Evolutionary conservation across 495 filamentous ascomycete genomes (phyloP).

Genomic region (Durotheca rogersii): DNA sequence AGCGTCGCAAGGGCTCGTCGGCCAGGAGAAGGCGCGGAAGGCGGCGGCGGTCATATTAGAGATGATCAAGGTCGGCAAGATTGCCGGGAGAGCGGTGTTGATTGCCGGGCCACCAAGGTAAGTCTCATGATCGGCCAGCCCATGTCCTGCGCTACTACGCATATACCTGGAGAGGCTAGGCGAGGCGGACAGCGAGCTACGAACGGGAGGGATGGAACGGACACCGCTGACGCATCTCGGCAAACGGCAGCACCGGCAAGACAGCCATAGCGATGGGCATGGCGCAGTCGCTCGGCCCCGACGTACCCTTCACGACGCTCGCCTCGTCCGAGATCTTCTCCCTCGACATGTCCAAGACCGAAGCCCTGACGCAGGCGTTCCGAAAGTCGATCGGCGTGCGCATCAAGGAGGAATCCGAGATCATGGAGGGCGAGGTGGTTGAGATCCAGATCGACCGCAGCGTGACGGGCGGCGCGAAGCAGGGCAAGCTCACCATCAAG

Average conservation of each 20-base stretch:
- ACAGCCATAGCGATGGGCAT: conserved; percentile 99
- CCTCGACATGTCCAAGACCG: conserved; percentile 98
- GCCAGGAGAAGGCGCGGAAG: conserved; percentile 93
- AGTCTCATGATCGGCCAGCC: too few species aligned
- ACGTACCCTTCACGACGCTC: conserved; percentile 95
- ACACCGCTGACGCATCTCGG: neutral
- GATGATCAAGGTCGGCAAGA: conserved; percentile 98
- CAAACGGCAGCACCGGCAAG: conserved; percentile 76
- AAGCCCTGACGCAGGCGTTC: conserved; percentile 96
- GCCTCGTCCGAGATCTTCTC: conserved; percentile 97
- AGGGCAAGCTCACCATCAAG: conserved; percentile 99
- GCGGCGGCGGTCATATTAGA: conserved; percentile 93
- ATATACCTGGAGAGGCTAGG: too few species aligned
- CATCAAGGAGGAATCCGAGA: conserved; percentile 97
- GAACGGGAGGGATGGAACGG: too few species aligned
- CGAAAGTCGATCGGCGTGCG: conserved; percentile 93
- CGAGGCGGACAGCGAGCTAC: too few species aligned
- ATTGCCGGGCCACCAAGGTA: conserved; percentile 91
- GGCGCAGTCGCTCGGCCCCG: conserved; percentile 88
- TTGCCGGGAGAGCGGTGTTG: conserved; percentile 90
- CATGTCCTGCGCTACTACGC: too few species aligned
- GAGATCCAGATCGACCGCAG: conserved; percentile 99
- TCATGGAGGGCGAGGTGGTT: conserved; percentile 98
- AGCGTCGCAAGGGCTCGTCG: conserved; percentile 93
- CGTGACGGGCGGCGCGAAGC: conserved; percentile 93